These are phyloP conservation scores for Hippophae rhamnoides DNA, from an alignment of 306 rosid species.

Conservation along the genomic window DNA sequence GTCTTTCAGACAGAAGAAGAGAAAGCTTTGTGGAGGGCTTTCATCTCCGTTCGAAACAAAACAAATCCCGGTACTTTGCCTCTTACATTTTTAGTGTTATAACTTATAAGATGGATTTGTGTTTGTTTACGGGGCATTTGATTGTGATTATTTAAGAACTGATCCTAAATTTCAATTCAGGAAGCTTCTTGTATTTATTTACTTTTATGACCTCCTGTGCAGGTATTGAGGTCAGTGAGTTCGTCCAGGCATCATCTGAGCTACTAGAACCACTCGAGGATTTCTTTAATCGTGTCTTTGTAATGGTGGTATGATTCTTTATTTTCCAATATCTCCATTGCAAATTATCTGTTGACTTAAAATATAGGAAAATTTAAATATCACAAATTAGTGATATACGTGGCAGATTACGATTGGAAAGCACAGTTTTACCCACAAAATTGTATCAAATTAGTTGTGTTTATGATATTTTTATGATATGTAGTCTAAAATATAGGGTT, in stretches of 20 bases:
- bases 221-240: conserved; percentile 63
- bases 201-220: conserved; percentile 15
- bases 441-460: too few relatives aligned
- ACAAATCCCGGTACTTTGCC: conserved; percentile 43
- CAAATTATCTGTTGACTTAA: too few relatives aligned
- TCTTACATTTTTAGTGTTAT: not conserved
- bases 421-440: too few relatives aligned
- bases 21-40: conserved; percentile 61
- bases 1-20: conserved; percentile 72
- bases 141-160: not conserved
- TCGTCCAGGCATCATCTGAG: conserved; percentile 57
- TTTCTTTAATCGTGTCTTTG: conserved; percentile 75
- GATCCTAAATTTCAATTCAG: not conserved
- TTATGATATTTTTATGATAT: too few relatives aligned
- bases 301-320: conserved; percentile 81
- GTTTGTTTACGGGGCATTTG: not conserved
- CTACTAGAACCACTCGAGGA: conserved; percentile 83
- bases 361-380: too few relatives aligned
- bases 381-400: too few relatives aligned
- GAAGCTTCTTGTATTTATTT: conserved; percentile 6
- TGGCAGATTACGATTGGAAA: too few relatives aligned
- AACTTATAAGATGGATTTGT: not conserved
- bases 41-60: conserved; percentile 43
- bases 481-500: too few relatives aligned
- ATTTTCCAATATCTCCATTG: too few relatives aligned